phyloP scores from a whole-genome alignment of 73 alveolate species.

The Paramecium biaurelia region DNA sequence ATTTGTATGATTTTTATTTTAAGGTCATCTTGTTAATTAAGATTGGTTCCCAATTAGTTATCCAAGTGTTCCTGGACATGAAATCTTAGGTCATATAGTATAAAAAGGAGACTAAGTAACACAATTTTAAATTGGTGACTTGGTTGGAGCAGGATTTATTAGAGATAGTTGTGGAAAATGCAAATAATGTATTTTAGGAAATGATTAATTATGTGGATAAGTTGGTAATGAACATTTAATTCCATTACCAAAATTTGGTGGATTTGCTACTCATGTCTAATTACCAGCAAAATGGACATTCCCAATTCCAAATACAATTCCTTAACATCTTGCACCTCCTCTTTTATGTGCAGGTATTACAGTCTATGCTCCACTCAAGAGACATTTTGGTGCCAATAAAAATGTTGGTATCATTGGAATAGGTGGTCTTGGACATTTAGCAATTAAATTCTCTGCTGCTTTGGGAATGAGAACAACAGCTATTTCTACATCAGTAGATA shows the following conservation, averaged over 20 bases:
- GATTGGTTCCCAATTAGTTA: conserved; percentile 53
- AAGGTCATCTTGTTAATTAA: conserved; percentile 48
- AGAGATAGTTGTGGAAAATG: conserved; percentile 81
- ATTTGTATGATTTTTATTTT: background rate
- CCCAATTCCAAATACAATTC: conserved; percentile 68
- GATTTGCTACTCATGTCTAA: conserved; percentile 81
- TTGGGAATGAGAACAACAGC: conserved; percentile 75
- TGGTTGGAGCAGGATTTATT: conserved; percentile 72
- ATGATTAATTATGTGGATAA: conserved; percentile 69
- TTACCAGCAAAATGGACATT: conserved; percentile 71
- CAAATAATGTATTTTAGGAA: conserved; percentile 67
- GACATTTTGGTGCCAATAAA: conserved; percentile 68
- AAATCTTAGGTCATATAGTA: conserved; percentile 55
- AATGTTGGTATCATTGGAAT: conserved; percentile 78
- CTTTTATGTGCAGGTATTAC: conserved; percentile 84
- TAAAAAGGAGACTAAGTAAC: conserved; percentile 59
- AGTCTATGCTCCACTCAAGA: conserved; percentile 73
- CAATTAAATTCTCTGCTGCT: conserved; percentile 70
- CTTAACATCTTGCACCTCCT: conserved; percentile 72
- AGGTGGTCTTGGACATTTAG: conserved; percentile 85
- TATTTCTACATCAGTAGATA: conserved; percentile 67
- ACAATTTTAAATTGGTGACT: conserved; percentile 60
- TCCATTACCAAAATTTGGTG: conserved; percentile 74
- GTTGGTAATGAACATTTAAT: conserved; percentile 63
- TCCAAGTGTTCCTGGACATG: conserved; percentile 70